Evolutionary conservation across 257 asterid species (phyloP), one percentile per base, ranked within the genome.

Genomic region (Buddleja alternifolia): DNA sequence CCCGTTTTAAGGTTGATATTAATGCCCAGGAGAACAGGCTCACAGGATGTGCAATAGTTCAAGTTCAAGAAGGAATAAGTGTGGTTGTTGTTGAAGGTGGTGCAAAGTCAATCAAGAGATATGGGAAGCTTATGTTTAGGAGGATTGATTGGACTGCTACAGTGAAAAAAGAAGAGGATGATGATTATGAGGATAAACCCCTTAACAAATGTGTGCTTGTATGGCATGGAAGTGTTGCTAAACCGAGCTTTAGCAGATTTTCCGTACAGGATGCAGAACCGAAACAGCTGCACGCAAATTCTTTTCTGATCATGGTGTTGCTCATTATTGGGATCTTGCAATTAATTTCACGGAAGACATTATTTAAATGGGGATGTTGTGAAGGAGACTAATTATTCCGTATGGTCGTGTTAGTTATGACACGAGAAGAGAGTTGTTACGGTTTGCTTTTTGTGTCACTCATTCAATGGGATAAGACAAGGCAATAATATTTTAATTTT

Each of bases 31-130:
- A 94, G 80, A 94, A 94, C 51, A 84, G 89, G 73, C 79, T 89
- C 65, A 79, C 87, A 1, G 97, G 99, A 32, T 87, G 97, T 59
- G 92, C 92, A 1, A 76, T 6, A 91, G 91, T 52, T 88, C 97
- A 0, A n/a, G n/a, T n/a, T n/a, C n/a, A n/a, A n/a, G 95, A 89
- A 68, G 96, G 93, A 32, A 70, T 89, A 0, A 82, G 81, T 4
- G 92, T 91, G 5, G 95, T 94, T 17, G 96, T 84, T 0, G 99
- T 94, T 66, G 99, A 94, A 81, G 99, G 99, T 59, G 90, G 96
- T 50, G 79, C 87, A 14, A 91, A 87, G 51, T 75, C 97, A 3
- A 84, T 94, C 50, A 94, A 91, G 87, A 85, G 97, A 71, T 91
- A 91, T n/a, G 91, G 90, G 69, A 89, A 89, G 79, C 95, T 94